phyloP scores from a whole-genome alignment of 768 basidiomycete genomes.

The Russula dissimulans region DNA sequence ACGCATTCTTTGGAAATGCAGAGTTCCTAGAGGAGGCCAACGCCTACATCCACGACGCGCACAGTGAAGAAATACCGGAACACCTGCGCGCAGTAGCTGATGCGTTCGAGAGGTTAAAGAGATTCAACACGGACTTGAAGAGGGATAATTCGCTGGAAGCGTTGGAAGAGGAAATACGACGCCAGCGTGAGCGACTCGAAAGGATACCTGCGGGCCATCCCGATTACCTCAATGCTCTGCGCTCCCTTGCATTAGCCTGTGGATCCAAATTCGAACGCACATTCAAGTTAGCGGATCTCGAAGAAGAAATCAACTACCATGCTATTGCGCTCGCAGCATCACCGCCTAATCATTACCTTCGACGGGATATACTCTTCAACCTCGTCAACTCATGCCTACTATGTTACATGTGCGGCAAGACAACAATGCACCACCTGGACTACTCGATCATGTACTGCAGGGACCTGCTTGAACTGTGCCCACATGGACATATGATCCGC shows the following conservation, averaged over 20 bases:
- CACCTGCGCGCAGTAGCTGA: not conserved
- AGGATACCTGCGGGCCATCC: not conserved
- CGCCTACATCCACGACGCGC: not conserved
- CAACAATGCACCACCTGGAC: not conserved
- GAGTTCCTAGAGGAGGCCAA: not conserved
- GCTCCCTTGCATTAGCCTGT: not conserved
- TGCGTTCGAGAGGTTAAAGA: not conserved
- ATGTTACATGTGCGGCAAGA: not conserved
- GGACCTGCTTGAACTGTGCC: not conserved
- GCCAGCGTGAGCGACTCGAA: not conserved
- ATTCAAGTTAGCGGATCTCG: not conserved
- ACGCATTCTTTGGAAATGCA: too few relatives aligned
- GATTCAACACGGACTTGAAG: not conserved
- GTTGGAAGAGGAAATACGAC: not conserved
- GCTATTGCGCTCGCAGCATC: constrained; percentile 1
- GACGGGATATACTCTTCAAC: not conserved
- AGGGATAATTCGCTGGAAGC: not conserved
- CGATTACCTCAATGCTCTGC: not conserved
- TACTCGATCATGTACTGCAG: not conserved
- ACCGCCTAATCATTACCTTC: not conserved
- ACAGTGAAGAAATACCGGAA: not conserved
- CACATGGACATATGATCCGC: constrained; percentile 2
- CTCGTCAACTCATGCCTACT: not conserved
- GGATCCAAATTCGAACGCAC: not conserved
- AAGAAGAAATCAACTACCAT: not conserved